A percentile compares a stretch with the other conserved stretches of the same genome.
phyloP scores from a whole-genome alignment of 768 basidiomycete genomes.

The Suillus tomentosus region DNA sequence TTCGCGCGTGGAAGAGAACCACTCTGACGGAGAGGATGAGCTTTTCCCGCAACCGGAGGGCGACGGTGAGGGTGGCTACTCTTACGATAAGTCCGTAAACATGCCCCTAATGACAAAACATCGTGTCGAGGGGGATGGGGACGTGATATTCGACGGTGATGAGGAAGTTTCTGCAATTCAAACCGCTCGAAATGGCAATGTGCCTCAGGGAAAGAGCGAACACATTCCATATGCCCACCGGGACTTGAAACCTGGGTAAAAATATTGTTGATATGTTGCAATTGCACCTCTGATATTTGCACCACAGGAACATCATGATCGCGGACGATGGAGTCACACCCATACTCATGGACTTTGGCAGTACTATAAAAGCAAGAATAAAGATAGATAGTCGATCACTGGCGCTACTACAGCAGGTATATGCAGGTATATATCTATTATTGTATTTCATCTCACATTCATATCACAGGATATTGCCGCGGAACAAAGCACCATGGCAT shows the following conservation, averaged over 20 bases:
- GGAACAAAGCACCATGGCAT: conserved; percentile 98
- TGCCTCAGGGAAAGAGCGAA: conserved; percentile 45
- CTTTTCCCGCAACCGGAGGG: conserved; percentile 77
- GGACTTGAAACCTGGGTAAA: conserved; percentile 94
- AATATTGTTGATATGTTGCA: conserved; percentile 14
- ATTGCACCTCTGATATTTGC: conserved; percentile 11
- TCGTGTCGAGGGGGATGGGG: conserved; percentile 52
- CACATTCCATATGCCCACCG: conserved; percentile 92
- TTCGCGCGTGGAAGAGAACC: conserved; percentile 27
- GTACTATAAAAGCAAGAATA: conserved; percentile 83
- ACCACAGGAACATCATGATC: conserved; percentile 89
- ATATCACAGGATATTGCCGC: conserved; percentile 83
- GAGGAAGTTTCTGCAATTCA: conserved; percentile 59
- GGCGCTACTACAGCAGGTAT: conserved; percentile 86
- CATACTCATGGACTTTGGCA: conserved; percentile 98
- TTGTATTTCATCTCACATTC: conserved; percentile 5
- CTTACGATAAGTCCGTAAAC: conserved; percentile 53
- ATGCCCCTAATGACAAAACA: conserved; percentile 65
- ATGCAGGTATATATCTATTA: conserved; percentile 13
- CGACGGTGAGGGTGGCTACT: conserved; percentile 72
- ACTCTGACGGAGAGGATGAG: conserved; percentile 59
- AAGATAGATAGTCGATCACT: conserved; percentile 79
- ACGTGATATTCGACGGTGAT: conserved; percentile 79
- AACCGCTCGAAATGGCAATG: conserved; percentile 39
- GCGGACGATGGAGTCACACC: conserved; percentile 83